A percentile compares a stretch with the other conserved stretches of the same genome.
Conservation (phyloP, 371 early-diverging fungal genomes). For the Vairimorpha necatrix region DNA sequence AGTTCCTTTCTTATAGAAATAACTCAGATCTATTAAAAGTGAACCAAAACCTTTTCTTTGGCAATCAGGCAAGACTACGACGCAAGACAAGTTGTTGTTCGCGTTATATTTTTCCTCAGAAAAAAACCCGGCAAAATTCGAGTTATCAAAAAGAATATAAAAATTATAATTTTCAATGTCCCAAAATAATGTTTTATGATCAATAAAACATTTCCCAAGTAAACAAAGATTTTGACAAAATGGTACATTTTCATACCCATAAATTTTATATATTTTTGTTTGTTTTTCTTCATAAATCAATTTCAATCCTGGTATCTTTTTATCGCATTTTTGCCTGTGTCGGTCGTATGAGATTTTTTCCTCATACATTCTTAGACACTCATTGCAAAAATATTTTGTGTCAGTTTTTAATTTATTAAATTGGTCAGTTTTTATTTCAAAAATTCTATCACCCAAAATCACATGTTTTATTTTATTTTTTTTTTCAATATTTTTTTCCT, state of each 20-base stretch:
- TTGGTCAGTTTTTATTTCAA: constrained; percentile 28
- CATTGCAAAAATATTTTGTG: constrained; percentile 42
- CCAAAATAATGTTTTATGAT: constrained; percentile 59
- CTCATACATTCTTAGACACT: constrained; percentile 42
- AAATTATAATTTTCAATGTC: constrained; percentile 61
- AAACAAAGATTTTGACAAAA: constrained; percentile 54
- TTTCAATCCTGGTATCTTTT: constrained; percentile 24
- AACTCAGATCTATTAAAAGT: constrained; percentile 63
- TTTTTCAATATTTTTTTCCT: background rate
- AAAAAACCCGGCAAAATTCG: constrained; percentile 60
- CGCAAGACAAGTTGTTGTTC: constrained; percentile 59
- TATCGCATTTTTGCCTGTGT: constrained; percentile 50
- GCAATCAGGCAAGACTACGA: constrained; percentile 59
- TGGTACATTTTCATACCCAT: constrained; percentile 30
- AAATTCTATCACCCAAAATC: constrained; percentile 21
- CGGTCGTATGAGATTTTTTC: constrained; percentile 16
- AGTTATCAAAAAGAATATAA: constrained; percentile 44
- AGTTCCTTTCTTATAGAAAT: constrained; percentile 43
- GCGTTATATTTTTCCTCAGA: constrained; percentile 50
- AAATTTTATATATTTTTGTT: constrained; percentile 44
- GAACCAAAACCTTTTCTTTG: constrained; percentile 53
- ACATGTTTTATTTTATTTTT: background rate
- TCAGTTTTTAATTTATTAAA: constrained; percentile 40
- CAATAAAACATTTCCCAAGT: constrained; percentile 57
- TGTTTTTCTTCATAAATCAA: constrained; percentile 25